Evolutionary conservation across 345 rosid genomes (phyloP).

Genomic region (Eutrema yunnanense): DNA sequence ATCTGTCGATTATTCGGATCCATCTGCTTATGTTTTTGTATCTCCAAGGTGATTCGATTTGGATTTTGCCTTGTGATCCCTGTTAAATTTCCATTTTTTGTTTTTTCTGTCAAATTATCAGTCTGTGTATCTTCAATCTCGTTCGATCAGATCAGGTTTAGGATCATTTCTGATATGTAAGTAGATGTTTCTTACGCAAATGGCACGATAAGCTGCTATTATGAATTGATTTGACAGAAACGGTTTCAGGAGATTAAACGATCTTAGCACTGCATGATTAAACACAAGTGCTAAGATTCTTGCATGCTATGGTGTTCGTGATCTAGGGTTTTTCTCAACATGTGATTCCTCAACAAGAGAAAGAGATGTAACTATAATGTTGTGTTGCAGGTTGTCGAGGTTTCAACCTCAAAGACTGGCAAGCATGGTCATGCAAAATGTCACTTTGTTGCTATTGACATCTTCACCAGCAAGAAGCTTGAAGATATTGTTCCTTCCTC

Average conservation of each 20-base stretch:
- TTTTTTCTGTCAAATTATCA: not conserved
- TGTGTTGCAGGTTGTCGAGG: slow-evolving; percentile 60
- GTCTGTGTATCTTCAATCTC: not conserved
- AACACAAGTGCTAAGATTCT: not conserved
- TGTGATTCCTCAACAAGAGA: not conserved
- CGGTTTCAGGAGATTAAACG: not conserved
- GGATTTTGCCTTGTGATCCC: not conserved
- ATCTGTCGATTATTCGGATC: not conserved
- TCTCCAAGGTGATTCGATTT: not conserved
- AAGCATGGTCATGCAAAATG: slow-evolving; percentile 87
- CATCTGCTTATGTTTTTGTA: not conserved
- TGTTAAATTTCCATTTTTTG: not conserved
- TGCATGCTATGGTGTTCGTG: slow-evolving; percentile 6
- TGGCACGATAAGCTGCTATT: not conserved
- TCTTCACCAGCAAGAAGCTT: slow-evolving; percentile 67
- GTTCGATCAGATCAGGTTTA: not conserved
- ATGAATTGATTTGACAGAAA: not conserved
- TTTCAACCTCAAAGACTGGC: slow-evolving; percentile 75
- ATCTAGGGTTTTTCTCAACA: not conserved
- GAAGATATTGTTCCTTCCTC: slow-evolving; percentile 82
- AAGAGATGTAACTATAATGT: not conserved
- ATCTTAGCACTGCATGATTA: not conserved
- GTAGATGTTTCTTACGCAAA: not conserved
- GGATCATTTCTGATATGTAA: not conserved
- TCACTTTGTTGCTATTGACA: slow-evolving; percentile 78